A percentile compares a stretch with the other conserved stretches of the same genome.
phyloP scores from a whole-genome alignment of 768 basidiomycete genomes.

The Strobilomyces dryophilus region DNA sequence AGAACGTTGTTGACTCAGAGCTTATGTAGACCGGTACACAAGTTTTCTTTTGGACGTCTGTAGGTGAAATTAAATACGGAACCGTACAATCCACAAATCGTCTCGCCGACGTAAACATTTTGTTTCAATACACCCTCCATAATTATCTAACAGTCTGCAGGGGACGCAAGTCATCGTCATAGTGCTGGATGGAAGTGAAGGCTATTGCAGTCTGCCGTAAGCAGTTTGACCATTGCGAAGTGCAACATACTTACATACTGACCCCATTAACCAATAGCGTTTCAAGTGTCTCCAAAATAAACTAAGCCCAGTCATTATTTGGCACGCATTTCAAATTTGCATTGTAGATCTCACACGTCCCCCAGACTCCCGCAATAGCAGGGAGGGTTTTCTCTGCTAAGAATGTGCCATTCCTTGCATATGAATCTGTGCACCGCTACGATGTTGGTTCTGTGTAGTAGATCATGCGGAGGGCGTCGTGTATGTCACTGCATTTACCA shows the following conservation, averaged over 20 bases:
- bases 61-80: constrained; percentile 55
- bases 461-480: no score
- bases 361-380: no score
- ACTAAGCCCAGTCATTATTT: constrained; percentile 26
- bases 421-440: no score
- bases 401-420: no score
- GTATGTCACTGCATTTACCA: no score
- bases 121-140: background rate
- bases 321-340: no score
- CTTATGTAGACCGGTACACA: constrained; percentile 62
- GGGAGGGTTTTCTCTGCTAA: no score
- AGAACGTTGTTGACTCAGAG: constrained; percentile 15
- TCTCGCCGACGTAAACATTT: constrained; percentile 50
- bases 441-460: no score
- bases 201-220: constrained; percentile 54
- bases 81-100: constrained; percentile 50
- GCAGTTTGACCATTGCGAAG: constrained; percentile 20
- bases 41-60: constrained; percentile 62
- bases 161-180: constrained; percentile 57
- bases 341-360: no score
- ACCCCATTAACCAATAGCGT: constrained; percentile 31
- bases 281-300: constrained; percentile 44
- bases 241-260: constrained; percentile 1
- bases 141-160: constrained; percentile 34
- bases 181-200: constrained; percentile 42